Evolutionary conservation across 768 basidiomycete genomes (phyloP).

Genomic region (Leccinum pellstonianum): DNA sequence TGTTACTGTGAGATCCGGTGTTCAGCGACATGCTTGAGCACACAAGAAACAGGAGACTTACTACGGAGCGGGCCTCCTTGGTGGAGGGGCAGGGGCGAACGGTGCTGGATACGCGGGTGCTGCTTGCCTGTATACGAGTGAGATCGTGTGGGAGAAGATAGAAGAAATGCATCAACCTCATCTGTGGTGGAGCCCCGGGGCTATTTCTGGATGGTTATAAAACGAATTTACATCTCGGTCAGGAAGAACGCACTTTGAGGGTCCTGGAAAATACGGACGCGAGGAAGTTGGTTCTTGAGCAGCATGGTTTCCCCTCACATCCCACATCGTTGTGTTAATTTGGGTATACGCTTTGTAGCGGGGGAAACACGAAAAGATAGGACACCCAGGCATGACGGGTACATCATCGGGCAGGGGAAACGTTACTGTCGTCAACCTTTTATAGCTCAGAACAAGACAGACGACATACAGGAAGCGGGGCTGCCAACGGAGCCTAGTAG

Average conservation of each 20-base stretch:
- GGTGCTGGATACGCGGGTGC: slow-evolving; percentile 16
- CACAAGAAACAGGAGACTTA: slow-evolving; percentile 6
- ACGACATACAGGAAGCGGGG: slow-evolving; percentile 21
- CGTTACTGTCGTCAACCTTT: slow-evolving; percentile 12
- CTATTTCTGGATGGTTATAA: slow-evolving; percentile 15
- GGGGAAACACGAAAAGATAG: slow-evolving; percentile 31
- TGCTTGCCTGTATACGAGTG: slow-evolving; percentile 16
- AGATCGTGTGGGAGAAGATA: background rate
- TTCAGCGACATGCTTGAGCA: slow-evolving; percentile 10
- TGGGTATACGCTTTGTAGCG: slow-evolving; percentile 36
- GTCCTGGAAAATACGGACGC: slow-evolving; percentile 12
- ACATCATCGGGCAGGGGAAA: slow-evolving; percentile 9
- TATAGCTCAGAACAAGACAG: slow-evolving; percentile 23
- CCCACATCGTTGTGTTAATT: slow-evolving; percentile 33
- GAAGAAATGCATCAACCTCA: slow-evolving; percentile 7
- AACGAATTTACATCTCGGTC: background rate
- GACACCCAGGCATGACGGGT: slow-evolving; percentile 31
- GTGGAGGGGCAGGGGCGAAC: slow-evolving; percentile 17
- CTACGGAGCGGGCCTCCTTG: slow-evolving; percentile 21
- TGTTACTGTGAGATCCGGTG: slow-evolving; percentile 12
- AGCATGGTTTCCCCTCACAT: slow-evolving; percentile 18
- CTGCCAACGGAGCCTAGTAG: slow-evolving; percentile 27
- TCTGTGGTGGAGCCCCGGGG: slow-evolving; percentile 9
- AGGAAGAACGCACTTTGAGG: slow-evolving; percentile 18
- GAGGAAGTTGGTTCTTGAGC: slow-evolving; percentile 17